A percentile compares a stretch with the other conserved stretches of the same genome.
phyloP scores from a whole-genome alignment of 2,329 filamentous ascomycete species.

The Fusarium setosum region DNA sequence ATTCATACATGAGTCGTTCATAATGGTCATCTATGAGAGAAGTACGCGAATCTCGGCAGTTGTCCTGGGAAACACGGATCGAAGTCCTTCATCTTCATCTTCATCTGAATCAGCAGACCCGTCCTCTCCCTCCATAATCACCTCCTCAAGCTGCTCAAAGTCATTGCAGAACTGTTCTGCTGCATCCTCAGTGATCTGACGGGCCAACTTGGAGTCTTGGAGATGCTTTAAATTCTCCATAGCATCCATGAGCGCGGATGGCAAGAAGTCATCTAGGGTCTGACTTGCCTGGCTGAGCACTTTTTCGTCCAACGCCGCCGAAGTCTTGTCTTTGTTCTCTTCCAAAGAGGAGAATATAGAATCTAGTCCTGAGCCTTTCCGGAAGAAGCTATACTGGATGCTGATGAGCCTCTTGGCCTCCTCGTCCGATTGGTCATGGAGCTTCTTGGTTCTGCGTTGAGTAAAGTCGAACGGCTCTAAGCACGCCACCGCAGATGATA shows the following conservation, averaged over 20 bases:
- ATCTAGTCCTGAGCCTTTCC: conserved; percentile 78
- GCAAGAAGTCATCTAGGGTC: conserved; percentile 87
- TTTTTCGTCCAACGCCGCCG: conserved; percentile 59
- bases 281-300: conserved; percentile 76
- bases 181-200: conserved; percentile 83
- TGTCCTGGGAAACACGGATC: conserved; percentile 66
- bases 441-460: conserved; percentile 61
- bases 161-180: conserved; percentile 86
- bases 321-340: conserved; percentile 45
- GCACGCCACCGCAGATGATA: conserved; percentile 66
- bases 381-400: conserved; percentile 79
- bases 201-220: conserved; percentile 76
- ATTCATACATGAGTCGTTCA: not conserved
- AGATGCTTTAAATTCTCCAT: conserved; percentile 82
- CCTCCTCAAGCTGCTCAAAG: conserved; percentile 73
- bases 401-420: conserved; percentile 69
- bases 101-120: conserved; percentile 40
- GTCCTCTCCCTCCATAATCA: conserved; percentile 59
- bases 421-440: conserved; percentile 67
- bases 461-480: conserved; percentile 75
- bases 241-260: conserved; percentile 92
- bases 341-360: conserved; percentile 69
- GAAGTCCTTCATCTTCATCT: conserved; percentile 39
- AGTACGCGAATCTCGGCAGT: conserved; percentile 70
- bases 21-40: conserved; percentile 56